Evolutionary conservation across 2,329 filamentous ascomycete species (phyloP).

Genomic region (Magnaporthiopsis poae): DNA sequence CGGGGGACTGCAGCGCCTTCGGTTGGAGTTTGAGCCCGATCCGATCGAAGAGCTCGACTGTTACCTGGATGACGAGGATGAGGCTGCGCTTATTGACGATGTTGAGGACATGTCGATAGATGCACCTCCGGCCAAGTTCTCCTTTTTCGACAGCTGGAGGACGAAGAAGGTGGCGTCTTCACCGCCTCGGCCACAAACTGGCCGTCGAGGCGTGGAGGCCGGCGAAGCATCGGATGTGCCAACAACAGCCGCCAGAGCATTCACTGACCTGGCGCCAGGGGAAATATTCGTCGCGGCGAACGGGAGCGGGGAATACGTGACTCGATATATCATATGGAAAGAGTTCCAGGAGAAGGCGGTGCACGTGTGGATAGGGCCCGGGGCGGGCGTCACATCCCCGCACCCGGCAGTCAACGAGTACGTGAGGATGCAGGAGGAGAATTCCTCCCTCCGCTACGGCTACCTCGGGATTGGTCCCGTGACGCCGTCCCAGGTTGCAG

Average conservation of each 20-base stretch:
- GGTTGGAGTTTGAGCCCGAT: conserved; percentile 44
- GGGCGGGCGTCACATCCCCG: conserved; percentile 14
- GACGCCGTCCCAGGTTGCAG: conserved; percentile 37
- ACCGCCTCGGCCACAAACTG: neutral
- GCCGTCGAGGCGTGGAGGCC: neutral
- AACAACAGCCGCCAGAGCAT: too few species aligned
- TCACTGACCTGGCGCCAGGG: neutral
- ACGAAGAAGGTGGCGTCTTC: neutral
- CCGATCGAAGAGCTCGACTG: conserved; percentile 21
- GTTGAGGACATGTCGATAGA: neutral
- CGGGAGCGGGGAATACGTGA: neutral
- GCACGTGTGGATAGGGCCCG: conserved; percentile 39
- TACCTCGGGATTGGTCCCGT: conserved; percentile 30
- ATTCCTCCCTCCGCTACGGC: conserved; percentile 22
- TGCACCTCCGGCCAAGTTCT: neutral
- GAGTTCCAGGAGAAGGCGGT: conserved; percentile 18
- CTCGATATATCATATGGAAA: neutral
- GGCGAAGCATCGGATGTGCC: neutral
- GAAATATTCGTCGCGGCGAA: neutral
- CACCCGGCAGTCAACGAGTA: conserved; percentile 37
- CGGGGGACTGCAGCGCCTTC: conserved; percentile 41
- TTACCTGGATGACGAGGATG: neutral
- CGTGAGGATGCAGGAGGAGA: conserved; percentile 31
- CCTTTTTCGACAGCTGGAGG: conserved; percentile 1
- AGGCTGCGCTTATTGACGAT: neutral